Evolutionary conservation across 2,329 filamentous ascomycete species (phyloP).

Genomic region (Colletotrichum siamense): DNA sequence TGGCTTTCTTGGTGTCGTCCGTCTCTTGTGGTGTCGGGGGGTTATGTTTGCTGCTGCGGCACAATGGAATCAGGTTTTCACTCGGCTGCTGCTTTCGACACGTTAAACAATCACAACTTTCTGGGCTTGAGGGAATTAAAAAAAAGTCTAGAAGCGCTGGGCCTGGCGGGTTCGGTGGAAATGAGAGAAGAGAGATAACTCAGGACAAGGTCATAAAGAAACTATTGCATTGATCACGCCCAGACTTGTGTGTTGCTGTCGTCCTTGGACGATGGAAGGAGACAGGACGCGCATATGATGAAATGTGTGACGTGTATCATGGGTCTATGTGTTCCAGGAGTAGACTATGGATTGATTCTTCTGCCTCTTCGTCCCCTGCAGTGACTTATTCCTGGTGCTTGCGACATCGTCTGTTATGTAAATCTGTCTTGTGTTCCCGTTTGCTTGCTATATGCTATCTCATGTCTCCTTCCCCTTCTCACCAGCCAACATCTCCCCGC

Average conservation of each 20-base stretch:
- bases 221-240: slow-evolving; percentile 21
- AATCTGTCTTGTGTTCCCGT: not conserved
- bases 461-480: slow-evolving; percentile 26
- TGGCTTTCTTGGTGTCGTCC: slow-evolving; percentile 11
- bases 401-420: not conserved
- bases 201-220: slow-evolving; percentile 24
- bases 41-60: slow-evolving; percentile 18
- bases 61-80: slow-evolving; percentile 18
- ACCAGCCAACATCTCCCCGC: slow-evolving; percentile 48
- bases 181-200: slow-evolving; percentile 15
- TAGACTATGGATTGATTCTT: slow-evolving; percentile 16
- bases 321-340: slow-evolving; percentile 11
- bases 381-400: not conserved
- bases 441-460: not conserved
- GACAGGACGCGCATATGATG: not conserved
- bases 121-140: slow-evolving; percentile 7
- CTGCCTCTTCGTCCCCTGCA: not conserved
- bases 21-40: slow-evolving; percentile 17
- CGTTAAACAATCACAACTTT: slow-evolving; percentile 18
- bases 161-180: slow-evolving; percentile 20
- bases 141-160: slow-evolving; percentile 15
- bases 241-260: not conserved
- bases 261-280: not conserved
- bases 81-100: slow-evolving; percentile 20
- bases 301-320: slow-evolving; percentile 20